phyloP scores from a whole-genome alignment of 306 rosid species.

The Medicago ruthenica region DNA sequence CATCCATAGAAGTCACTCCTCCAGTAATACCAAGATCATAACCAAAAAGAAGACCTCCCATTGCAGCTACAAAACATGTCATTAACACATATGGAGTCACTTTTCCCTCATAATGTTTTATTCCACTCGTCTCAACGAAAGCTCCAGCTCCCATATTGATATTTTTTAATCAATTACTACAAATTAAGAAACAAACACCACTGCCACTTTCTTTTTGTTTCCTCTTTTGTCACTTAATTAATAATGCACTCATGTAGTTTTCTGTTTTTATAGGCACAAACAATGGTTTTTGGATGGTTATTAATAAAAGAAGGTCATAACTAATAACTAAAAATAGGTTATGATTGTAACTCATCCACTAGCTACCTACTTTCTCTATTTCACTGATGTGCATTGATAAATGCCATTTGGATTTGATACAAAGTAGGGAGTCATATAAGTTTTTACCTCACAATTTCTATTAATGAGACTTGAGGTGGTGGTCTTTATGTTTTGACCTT shows the following conservation, averaged over 20 bases:
- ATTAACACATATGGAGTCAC: background rate
- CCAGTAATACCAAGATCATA: background rate
- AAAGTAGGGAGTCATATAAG: constrained; percentile 30
- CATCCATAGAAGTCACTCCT: background rate
- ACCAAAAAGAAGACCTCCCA: background rate
- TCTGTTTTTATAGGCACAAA: constrained; percentile 3
- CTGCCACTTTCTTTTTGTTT: background rate
- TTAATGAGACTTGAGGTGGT: background rate
- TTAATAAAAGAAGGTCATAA: background rate
- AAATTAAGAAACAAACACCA: background rate
- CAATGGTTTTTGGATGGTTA: background rate
- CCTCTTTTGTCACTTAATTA: constrained; percentile 23
- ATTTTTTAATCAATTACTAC: background rate
- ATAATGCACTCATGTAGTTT: background rate
- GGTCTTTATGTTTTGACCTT: constrained; percentile 23
- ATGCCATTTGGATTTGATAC: constrained; percentile 12
- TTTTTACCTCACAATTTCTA: constrained; percentile 25
- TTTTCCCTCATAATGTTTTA: background rate
- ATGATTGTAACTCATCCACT: constrained; percentile 13
- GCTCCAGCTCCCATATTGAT: background rate
- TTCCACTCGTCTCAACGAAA: background rate
- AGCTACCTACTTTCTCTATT: constrained; percentile 15
- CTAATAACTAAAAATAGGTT: constrained; percentile 28
- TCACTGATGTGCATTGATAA: constrained; percentile 8
- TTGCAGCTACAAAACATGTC: background rate